phyloP scores from a whole-genome alignment of 1,284 basidiomycete species.

The Trichosporon faecale region DNA sequence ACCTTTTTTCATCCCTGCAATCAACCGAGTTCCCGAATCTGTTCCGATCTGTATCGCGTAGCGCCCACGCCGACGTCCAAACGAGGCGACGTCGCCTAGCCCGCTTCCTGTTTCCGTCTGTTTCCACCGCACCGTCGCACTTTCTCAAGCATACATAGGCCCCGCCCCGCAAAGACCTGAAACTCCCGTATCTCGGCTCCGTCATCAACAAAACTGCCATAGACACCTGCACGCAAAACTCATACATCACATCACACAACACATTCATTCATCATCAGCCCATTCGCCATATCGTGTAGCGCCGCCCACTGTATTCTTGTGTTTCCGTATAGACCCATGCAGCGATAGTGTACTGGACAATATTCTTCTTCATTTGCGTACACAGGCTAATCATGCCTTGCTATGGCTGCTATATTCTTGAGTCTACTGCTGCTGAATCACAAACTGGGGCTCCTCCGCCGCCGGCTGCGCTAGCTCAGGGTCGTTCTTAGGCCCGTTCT shows the following conservation, averaged over 20 bases:
- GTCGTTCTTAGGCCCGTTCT: not conserved
- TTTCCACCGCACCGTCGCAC: not conserved
- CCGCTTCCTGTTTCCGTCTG: not conserved
- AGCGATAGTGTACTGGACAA: not conserved
- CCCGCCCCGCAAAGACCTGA: not conserved
- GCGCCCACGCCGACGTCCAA: not conserved
- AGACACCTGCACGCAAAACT: not conserved
- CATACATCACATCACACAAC: not conserved
- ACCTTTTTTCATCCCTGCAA: not conserved
- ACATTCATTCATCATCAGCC: not conserved
- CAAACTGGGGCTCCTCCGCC: not conserved
- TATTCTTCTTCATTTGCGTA: not conserved
- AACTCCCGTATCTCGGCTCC: not conserved
- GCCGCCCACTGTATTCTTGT: conserved; percentile 3
- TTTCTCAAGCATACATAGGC: not conserved
- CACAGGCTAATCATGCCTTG: no score
- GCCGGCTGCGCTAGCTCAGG: not conserved
- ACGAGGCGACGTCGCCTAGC: not conserved
- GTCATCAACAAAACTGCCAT: not conserved
- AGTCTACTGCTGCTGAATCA: not conserved
- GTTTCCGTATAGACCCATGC: not conserved
- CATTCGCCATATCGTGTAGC: conserved; percentile 1
- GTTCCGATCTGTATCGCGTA: not conserved
- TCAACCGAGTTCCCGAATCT: not conserved
- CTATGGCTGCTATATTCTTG: not conserved